Base-by-base conservation (phyloP, 148 eudicot species). In the Chenopodium berlandieri region DNA sequence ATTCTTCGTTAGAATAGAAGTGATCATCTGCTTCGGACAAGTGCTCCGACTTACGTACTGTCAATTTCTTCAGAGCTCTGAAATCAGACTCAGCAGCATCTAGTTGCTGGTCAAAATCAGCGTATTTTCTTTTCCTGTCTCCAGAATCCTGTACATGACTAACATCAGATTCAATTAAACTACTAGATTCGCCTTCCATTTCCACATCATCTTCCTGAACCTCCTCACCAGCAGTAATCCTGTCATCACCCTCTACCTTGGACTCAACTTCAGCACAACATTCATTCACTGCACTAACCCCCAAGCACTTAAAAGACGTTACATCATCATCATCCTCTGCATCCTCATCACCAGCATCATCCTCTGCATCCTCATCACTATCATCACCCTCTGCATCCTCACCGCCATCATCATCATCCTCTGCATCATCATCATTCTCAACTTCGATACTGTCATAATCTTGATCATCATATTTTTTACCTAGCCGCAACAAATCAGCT, bases 1-100 rank as follows among this genome's bases (percentile, higher is more conserved):
- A 92, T 72, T 96, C 95, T 90, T 96, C 98, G 67, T 96, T 92
- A 54, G 99, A 94, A 76, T 91, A 90, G 75, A 96, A 92, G 71
- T 85, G 92, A 89, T 94, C 97, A 47, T 85, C 79, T 20, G 87
- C n/a, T 74, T 81, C 90, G 47, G 79, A 10, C 3, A 88, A 75
- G 63, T 65, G 60, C 64, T 77, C 88, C 77, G 67, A 52, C 83
- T 88, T 92, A 23, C 82, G 82, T 80, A 88, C 92, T 6, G 97
- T 92, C 78, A 96, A 79, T 80, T 85, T 94, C 89, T 94, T 96
- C 60, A 96, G 82, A 64, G 97, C 94, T 76, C 97, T 87, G 73
- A 96, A 95, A 85, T 98, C 94, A 79, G 81, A 78, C 77, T 87
- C 88, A 68, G 93, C 98, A 82, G 90, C 86, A 86, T 89, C 85